Evolutionary conservation across 805 yeast genomes (phyloP).

Genomic region (Lipomyces yamadae): DNA sequence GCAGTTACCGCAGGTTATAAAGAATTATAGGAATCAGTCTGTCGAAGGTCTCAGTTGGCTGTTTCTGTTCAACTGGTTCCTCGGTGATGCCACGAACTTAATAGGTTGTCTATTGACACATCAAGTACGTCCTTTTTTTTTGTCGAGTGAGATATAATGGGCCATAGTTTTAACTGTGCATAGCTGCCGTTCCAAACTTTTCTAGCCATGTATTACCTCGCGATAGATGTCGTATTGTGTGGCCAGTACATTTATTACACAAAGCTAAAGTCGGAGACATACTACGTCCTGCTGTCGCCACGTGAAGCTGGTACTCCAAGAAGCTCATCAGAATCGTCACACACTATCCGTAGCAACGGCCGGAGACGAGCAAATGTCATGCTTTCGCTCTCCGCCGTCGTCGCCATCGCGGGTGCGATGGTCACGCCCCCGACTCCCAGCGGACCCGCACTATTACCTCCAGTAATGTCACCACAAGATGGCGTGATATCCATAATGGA

Average conservation of each 20-base stretch:
- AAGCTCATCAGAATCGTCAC: conserved; percentile 30
- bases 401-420: conserved; percentile 35
- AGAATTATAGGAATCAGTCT: conserved; percentile 61
- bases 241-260: conserved; percentile 76
- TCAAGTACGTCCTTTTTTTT: conserved; percentile 48
- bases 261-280: conserved; percentile 29
- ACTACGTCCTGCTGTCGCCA: conserved; percentile 35
- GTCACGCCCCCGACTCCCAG: conserved; percentile 20
- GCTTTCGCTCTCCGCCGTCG: conserved; percentile 35
- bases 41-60: conserved; percentile 70
- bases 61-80: conserved; percentile 66
- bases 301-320: conserved; percentile 19
- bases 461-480: not conserved
- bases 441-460: not conserved
- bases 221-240: conserved; percentile 69
- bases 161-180: not conserved
- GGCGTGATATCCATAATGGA: conserved; percentile 3
- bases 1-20: conserved; percentile 69
- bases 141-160: not conserved
- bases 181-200: conserved; percentile 73
- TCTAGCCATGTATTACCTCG: conserved; percentile 72
- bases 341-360: conserved; percentile 25
- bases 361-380: conserved; percentile 30
- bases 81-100: conserved; percentile 65
- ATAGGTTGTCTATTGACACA: conserved; percentile 74